Conservation (phyloP, 441 rosid genomes). For the Aleurites moluccanus region DNA sequence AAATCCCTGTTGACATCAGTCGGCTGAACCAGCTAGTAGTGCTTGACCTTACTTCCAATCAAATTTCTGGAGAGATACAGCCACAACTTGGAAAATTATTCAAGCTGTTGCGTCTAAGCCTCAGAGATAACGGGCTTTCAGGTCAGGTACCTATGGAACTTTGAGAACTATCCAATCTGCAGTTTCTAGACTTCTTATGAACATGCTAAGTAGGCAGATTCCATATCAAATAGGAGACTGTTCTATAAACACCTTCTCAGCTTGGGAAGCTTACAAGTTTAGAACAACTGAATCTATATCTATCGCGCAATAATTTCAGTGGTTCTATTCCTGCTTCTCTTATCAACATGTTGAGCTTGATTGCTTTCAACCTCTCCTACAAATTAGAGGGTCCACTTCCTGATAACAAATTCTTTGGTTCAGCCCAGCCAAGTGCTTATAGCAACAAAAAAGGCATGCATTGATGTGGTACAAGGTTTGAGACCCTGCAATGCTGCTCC, state of each 20-base stretch:
- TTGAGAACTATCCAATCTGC: slow-evolving; percentile 20
- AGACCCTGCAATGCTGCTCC: slow-evolving; percentile 27
- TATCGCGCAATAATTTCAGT: slow-evolving; percentile 36
- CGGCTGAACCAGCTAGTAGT: slow-evolving; percentile 19
- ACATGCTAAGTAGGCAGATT: slow-evolving; percentile 33
- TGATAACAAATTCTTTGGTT: slow-evolving; percentile 17
- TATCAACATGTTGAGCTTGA: slow-evolving; percentile 29
- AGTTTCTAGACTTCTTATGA: slow-evolving; percentile 20
- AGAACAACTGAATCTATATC: slow-evolving; percentile 30
- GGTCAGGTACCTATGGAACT: slow-evolving; percentile 32
- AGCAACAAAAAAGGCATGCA: slow-evolving; percentile 34
- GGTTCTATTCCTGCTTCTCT: slow-evolving; percentile 32
- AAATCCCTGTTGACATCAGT: slow-evolving; percentile 20
- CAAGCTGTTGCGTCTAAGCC: slow-evolving; percentile 18
- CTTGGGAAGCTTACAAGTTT: slow-evolving; percentile 28
- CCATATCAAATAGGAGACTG: slow-evolving; percentile 31
- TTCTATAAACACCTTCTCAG: slow-evolving; percentile 25
- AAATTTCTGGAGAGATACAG: slow-evolving; percentile 18
- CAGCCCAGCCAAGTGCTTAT: slow-evolving; percentile 19
- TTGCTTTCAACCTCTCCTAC: slow-evolving; percentile 29
- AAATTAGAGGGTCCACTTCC: slow-evolving; percentile 38
- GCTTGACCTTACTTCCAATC: slow-evolving; percentile 38
- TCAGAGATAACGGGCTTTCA: slow-evolving; percentile 27
- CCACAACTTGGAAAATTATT: slow-evolving; percentile 28
- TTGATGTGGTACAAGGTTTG: slow-evolving; percentile 18